These are phyloP conservation scores for Tuber umbilicatum DNA, from an alignment of 495 filamentous ascomycete genomes.

Conservation along the genomic window DNA sequence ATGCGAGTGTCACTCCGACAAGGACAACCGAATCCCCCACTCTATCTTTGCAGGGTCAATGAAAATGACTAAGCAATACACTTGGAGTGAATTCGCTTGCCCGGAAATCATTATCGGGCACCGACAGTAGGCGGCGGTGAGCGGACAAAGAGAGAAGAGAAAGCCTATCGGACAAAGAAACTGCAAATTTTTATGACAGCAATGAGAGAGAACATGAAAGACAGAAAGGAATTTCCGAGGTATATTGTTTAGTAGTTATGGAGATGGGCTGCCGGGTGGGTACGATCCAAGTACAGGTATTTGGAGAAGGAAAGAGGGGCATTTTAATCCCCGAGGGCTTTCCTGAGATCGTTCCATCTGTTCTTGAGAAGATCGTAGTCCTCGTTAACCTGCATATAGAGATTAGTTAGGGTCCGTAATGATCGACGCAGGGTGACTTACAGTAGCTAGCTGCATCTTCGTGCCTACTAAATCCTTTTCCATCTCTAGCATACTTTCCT, in stretches of 20 bases:
- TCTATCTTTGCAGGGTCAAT: neutral
- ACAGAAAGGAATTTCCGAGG: slow-evolving; percentile 8
- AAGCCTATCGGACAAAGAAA: slow-evolving; percentile 4
- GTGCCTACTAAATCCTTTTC: slow-evolving; percentile 87
- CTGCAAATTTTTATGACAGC: slow-evolving; percentile 15
- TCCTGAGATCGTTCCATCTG: slow-evolving; percentile 76
- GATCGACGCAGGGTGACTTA: slow-evolving; percentile 43
- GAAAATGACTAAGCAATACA: slow-evolving; percentile 2
- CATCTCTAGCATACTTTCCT: slow-evolving; percentile 88
- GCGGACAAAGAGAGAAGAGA: slow-evolving; percentile 16
- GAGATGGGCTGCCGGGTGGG: slow-evolving; percentile 4
- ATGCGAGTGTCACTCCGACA: neutral
- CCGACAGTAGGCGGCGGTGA: slow-evolving; percentile 16
- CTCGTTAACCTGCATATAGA: slow-evolving; percentile 53
- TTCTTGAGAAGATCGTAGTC: slow-evolving; percentile 69
- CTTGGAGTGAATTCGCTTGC: neutral
- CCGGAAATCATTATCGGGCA: slow-evolving; percentile 28
- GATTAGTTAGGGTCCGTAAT: slow-evolving; percentile 16
- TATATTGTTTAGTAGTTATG: slow-evolving; percentile 8
- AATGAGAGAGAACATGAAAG: slow-evolving; percentile 9
- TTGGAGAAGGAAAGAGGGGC: slow-evolving; percentile 4
- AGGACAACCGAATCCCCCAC: neutral
- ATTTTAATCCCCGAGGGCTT: slow-evolving; percentile 50
- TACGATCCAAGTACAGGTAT: slow-evolving; percentile 6
- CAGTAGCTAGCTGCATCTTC: slow-evolving; percentile 94